These are phyloP conservation scores for Nitzschia putrida DNA, from an alignment of 108 stramenopile genomes.

Conservation along the genomic window DNA sequence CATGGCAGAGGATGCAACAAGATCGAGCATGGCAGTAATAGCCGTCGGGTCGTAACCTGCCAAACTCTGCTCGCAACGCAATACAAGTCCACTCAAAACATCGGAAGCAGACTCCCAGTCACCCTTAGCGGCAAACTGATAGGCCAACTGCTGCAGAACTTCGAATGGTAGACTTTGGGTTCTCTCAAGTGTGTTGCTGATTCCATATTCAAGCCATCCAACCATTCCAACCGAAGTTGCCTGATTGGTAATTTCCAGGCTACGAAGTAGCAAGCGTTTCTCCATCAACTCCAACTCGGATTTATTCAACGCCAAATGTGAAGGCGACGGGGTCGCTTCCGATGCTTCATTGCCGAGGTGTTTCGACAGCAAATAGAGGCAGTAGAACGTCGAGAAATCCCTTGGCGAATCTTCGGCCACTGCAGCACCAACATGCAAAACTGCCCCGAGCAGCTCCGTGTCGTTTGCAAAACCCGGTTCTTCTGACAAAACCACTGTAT, in stretches of 20 bases:
- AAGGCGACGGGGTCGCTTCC: background rate
- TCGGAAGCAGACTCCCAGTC: slow-evolving; percentile 40
- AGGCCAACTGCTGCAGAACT: slow-evolving; percentile 30
- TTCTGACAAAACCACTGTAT: too few species aligned
- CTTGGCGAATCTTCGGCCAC: slow-evolving; percentile 28
- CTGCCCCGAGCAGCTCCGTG: background rate
- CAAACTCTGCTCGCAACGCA: slow-evolving; percentile 44
- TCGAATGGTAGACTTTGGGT: slow-evolving; percentile 32
- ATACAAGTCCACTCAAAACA: slow-evolving; percentile 31
- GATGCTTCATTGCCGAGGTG: background rate
- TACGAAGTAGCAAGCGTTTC: slow-evolving; percentile 21
- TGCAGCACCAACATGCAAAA: slow-evolving; percentile 6
- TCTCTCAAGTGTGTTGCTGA: slow-evolving; percentile 40
- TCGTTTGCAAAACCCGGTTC: background rate
- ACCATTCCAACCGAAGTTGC: slow-evolving; percentile 50
- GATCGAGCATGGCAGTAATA: slow-evolving; percentile 42
- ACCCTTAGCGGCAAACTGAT: slow-evolving; percentile 24
- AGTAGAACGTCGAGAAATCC: slow-evolving; percentile 38
- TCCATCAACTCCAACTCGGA: slow-evolving; percentile 6
- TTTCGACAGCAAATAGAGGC: slow-evolving; percentile 31
- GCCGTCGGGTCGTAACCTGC: slow-evolving; percentile 38
- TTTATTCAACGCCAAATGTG: background rate
- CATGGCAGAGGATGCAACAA: slow-evolving; percentile 28
- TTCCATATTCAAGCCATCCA: slow-evolving; percentile 52
- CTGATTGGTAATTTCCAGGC: slow-evolving; percentile 44